Conservation (phyloP, 2,329 filamentous ascomycete genomes). For the Neopestalotiopsis sp. region DNA sequence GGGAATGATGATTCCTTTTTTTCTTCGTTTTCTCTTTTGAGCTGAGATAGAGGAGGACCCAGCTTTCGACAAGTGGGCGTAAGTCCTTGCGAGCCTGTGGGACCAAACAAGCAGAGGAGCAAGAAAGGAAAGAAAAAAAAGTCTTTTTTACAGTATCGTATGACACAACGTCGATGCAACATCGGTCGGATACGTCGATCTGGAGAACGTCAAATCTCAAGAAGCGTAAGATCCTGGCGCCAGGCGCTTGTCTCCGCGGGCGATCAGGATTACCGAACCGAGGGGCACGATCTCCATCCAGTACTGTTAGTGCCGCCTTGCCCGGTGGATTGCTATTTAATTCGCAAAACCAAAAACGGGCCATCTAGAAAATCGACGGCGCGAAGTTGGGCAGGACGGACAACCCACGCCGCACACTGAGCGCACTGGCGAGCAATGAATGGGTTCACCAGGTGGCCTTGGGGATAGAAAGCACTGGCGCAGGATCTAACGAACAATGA, state of each 20-base stretch:
- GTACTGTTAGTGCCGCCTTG: not conserved
- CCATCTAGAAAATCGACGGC: not conserved
- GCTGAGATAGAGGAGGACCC: not conserved
- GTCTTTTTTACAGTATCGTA: conserved; percentile 25
- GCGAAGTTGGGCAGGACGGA: conserved; percentile 2
- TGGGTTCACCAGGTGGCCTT: not conserved
- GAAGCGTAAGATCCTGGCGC: conserved; percentile 29
- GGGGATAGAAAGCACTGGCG: not conserved
- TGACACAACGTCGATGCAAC: conserved; percentile 37
- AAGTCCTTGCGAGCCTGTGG: not conserved
- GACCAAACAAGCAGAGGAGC: not conserved
- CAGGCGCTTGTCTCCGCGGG: conserved; percentile 29
- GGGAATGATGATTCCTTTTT: not conserved
- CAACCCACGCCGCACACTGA: not conserved
- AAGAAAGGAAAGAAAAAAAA: not conserved
- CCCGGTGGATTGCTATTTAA: not conserved
- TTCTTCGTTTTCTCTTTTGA: not conserved
- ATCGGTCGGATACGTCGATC: conserved; percentile 39
- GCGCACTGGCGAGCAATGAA: not conserved
- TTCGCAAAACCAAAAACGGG: not conserved
- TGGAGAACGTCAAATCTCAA: conserved; percentile 35
- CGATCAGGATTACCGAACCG: conserved; percentile 5
- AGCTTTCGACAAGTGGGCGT: not conserved
- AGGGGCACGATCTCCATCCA: not conserved
- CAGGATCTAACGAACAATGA: not conserved